phyloP scores from a whole-genome alignment of 225 moss, liverwort and hornwort genomes.

The Marchantia polymorpha region DNA sequence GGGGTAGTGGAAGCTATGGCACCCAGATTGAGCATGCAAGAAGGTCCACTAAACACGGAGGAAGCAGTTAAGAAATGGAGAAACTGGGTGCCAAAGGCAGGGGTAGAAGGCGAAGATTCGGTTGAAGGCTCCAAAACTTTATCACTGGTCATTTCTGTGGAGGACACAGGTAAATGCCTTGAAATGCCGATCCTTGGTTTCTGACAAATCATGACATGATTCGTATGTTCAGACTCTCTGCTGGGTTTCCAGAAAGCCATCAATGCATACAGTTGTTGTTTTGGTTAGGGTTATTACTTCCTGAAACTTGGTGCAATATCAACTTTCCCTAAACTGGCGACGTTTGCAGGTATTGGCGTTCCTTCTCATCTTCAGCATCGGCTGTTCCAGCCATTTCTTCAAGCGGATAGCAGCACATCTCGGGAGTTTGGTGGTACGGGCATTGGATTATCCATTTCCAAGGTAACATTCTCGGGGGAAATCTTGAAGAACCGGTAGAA shows the following conservation, averaged over 20 bases:
- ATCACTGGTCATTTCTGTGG: constrained; percentile 73
- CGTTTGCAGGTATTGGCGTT: constrained; percentile 70
- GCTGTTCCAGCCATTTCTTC: constrained; percentile 85
- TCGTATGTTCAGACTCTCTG: neutral
- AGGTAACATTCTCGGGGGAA: constrained; percentile 38
- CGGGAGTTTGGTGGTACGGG: constrained; percentile 92
- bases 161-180: constrained; percentile 66
- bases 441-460: constrained; percentile 89
- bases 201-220: neutral
- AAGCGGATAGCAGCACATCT: constrained; percentile 90
- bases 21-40: constrained; percentile 81
- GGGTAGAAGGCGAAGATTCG: constrained; percentile 30
- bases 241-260: neutral
- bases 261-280: too few species aligned
- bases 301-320: neutral
- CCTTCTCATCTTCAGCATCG: constrained; percentile 64
- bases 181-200: neutral
- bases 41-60: constrained; percentile 49
- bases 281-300: neutral
- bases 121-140: constrained; percentile 34
- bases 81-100: constrained; percentile 50
- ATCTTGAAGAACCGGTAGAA: neutral
- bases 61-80: constrained; percentile 66
- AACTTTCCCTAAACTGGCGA: neutral
- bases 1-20: constrained; percentile 36